Percentiles rank a stretch among this genome's conserved stretches.
phyloP scores from a whole-genome alignment of 768 basidiomycete genomes.

The Lactarius psammicola region DNA sequence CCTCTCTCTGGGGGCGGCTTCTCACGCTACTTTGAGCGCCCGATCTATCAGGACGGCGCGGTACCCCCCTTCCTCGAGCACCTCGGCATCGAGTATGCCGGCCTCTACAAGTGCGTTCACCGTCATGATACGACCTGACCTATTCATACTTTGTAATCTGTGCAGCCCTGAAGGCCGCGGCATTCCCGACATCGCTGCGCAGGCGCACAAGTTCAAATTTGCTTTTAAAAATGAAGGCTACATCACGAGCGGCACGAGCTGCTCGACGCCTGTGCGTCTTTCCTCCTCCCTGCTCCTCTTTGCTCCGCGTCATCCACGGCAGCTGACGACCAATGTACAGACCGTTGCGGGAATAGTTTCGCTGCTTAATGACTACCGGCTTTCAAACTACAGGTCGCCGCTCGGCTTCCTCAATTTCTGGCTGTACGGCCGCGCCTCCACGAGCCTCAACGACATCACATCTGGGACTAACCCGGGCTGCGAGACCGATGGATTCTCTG shows the following conservation, averaged over 20 bases:
- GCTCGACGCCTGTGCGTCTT: neutral
- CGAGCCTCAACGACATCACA: neutral
- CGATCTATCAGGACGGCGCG: neutral
- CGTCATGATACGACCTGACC: too few relatives aligned
- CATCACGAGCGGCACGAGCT: neutral
- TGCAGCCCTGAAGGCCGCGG: neutral
- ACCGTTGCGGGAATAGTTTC: neutral
- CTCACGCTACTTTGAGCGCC: too few relatives aligned
- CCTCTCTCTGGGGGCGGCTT: too few relatives aligned
- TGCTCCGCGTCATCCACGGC: neutral
- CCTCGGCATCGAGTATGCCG: neutral
- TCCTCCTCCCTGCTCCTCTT: too few relatives aligned
- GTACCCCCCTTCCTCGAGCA: neutral
- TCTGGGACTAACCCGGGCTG: neutral
- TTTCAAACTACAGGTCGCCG: neutral
- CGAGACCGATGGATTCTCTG: neutral
- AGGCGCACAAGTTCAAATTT: neutral
- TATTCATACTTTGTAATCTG: neutral
- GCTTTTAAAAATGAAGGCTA: too few relatives aligned
- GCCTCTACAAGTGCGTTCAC: neutral
- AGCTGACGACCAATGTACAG: neutral
- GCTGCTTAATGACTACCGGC: neutral
- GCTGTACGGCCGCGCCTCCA: neutral
- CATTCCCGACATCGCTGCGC: neutral
- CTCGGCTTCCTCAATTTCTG: neutral